Percentiles rank a stretch among this genome's conserved stretches.
phyloP scores from a whole-genome alignment of 1,284 basidiomycete species.

The Moniliophthora roreri region DNA sequence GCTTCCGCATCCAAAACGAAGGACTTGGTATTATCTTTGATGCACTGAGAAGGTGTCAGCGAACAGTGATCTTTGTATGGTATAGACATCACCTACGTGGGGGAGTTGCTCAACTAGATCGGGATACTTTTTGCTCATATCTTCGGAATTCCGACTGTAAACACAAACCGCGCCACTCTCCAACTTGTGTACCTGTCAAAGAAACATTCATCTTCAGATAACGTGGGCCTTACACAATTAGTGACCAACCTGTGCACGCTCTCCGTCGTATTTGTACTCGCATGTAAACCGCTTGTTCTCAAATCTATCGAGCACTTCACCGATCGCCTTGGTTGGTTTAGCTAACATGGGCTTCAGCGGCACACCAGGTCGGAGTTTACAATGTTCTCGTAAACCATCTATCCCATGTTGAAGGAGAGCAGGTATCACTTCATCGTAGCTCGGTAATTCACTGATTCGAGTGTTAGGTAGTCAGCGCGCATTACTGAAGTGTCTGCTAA shows the following conservation, averaged over 20 bases:
- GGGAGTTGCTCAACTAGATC: constrained; percentile 95
- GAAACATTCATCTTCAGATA: no score
- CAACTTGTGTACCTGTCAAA: constrained; percentile 72
- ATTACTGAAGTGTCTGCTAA: constrained; percentile 28
- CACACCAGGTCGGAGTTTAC: constrained; percentile 93
- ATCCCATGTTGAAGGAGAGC: constrained; percentile 84
- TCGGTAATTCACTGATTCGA: constrained; percentile 80
- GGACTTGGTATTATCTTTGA: constrained; percentile 79
- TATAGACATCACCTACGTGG: constrained; percentile 47
- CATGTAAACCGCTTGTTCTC: constrained; percentile 96
- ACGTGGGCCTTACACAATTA: no score
- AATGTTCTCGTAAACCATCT: constrained; percentile 66
- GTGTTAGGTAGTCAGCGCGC: constrained; percentile 4
- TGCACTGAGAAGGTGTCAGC: constrained; percentile 54
- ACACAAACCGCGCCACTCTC: constrained; percentile 82
- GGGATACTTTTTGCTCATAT: constrained; percentile 99
- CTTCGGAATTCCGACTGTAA: constrained; percentile 97
- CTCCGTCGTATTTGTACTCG: constrained; percentile 99
- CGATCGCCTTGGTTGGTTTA: constrained; percentile 99
- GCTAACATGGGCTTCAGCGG: constrained; percentile 99
- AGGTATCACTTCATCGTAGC: constrained; percentile 93
- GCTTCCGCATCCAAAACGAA: constrained; percentile 97
- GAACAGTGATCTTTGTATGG: neutral
- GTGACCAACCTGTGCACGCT: constrained; percentile 94
- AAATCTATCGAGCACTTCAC: constrained; percentile 97